These are phyloP conservation scores for Ascochyta koolunga DNA, from an alignment of 2,329 filamentous ascomycete species.

Conservation along the genomic window DNA sequence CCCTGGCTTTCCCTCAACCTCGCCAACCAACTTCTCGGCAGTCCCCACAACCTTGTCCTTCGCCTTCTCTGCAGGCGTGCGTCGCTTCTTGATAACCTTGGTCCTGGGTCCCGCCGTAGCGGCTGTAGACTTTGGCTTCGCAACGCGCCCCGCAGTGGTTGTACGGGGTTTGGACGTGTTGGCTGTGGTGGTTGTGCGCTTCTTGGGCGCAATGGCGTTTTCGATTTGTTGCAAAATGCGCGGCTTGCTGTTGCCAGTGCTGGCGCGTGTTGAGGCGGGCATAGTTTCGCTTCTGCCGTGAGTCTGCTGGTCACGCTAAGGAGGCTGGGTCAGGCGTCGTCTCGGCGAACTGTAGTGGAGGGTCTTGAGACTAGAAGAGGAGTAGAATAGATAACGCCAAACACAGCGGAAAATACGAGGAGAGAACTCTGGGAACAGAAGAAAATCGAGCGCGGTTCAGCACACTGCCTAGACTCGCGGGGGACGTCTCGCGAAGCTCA, in stretches of 20 bases:
- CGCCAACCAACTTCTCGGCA: slow-evolving; percentile 30
- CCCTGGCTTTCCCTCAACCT: slow-evolving; percentile 32
- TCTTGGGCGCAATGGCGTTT: slow-evolving; percentile 47
- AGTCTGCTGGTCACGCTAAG: background rate
- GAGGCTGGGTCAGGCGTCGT: background rate
- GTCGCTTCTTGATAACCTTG: slow-evolving; percentile 31
- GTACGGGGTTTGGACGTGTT: slow-evolving; percentile 43
- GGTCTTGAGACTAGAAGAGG: background rate
- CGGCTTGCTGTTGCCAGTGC: slow-evolving; percentile 52
- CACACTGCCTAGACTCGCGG: no score
- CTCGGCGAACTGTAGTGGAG: background rate
- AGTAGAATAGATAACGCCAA: background rate
- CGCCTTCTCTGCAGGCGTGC: slow-evolving; percentile 36
- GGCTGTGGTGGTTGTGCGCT: slow-evolving; percentile 49
- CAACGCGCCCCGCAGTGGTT: slow-evolving; percentile 37
- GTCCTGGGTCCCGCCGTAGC: slow-evolving; percentile 20
- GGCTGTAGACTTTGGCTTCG: slow-evolving; percentile 29
- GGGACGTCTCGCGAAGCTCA: background rate
- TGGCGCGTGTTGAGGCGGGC: slow-evolving; percentile 16
- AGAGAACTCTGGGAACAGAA: background rate
- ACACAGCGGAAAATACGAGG: background rate
- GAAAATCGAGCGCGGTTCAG: background rate
- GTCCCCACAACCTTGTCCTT: slow-evolving; percentile 35
- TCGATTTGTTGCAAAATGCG: slow-evolving; percentile 59
- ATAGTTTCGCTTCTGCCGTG: background rate